Evolutionary conservation across 2,329 filamentous ascomycete genomes (phyloP).

Genomic region (Calonectria pseudoreteaudii): DNA sequence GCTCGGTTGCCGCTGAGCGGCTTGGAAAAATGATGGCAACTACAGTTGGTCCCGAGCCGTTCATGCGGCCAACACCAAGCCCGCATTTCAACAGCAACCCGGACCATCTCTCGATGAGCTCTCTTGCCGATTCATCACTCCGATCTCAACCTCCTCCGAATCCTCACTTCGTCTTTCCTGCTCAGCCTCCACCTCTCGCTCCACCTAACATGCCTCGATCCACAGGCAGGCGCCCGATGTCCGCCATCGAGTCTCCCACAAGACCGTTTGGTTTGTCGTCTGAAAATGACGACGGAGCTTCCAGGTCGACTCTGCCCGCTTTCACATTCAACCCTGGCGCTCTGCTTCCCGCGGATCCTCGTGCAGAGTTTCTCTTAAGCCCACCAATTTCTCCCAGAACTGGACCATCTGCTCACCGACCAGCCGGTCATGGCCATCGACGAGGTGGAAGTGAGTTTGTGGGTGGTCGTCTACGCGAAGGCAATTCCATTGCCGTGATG

Average conservation of each 20-base stretch:
- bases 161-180: constrained; percentile 74
- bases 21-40: constrained; percentile 58
- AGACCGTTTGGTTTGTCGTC: constrained; percentile 44
- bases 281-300: constrained; percentile 43
- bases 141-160: constrained; percentile 62
- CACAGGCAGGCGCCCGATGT: constrained; percentile 63
- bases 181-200: constrained; percentile 56
- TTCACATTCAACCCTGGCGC: constrained; percentile 69
- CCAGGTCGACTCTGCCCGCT: constrained; percentile 58
- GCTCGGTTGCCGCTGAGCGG: constrained; percentile 62
- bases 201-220: constrained; percentile 61
- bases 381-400: constrained; percentile 64
- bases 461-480: constrained; percentile 74
- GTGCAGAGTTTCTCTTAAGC: constrained; percentile 56
- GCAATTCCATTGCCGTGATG: constrained; percentile 70
- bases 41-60: constrained; percentile 52
- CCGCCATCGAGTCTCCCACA: constrained; percentile 61
- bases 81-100: constrained; percentile 41
- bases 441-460: constrained; percentile 90
- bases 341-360: constrained; percentile 56
- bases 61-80: constrained; percentile 44
- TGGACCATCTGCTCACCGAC: constrained; percentile 67
- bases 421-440: constrained; percentile 78
- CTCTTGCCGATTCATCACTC: constrained; percentile 30
- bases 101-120: constrained; percentile 39